Base-by-base conservation (phyloP, 2,329 filamentous ascomycete genomes). In the Penicillium frequentans region DNA sequence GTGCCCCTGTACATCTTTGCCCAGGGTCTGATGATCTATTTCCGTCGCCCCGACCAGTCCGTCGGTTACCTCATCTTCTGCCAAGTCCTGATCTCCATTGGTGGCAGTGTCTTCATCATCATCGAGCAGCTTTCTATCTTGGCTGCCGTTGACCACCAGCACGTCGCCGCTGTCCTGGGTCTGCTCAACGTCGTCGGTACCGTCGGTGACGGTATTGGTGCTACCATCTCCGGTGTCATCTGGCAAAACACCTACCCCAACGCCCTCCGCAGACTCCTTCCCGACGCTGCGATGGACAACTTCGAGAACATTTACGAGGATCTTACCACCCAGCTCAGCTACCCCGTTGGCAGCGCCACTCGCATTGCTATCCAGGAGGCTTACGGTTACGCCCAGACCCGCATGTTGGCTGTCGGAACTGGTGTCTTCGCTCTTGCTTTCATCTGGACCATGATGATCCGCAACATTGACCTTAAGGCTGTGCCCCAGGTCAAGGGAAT, bases 321-420 rank as follows among this genome's bases (percentile, higher is more conserved):
- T 46, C 16, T 65, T 13, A 26, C 49, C 8, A 53, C 27, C 1
- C 63, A 65, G 44, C 35, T 61, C 26, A 58, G 27, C 27, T 65
- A 65, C 9, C 43, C 57, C 16, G 52, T 82, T 6, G 85, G 84
- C 1, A 80, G 72, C 8, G 73, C 77, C 0, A 80, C 78, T 23
- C 72, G 86, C 3, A 66, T 75, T 8, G 85, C 81, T 0, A 88
- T 90, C 58, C 81, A 85, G 51, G 70, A 75, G 11, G 84, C 87
- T 0, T 90, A 90, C 62, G 81, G 76, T 2, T 79, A 83, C 44
- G 76, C 81, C 0, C 82, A 84, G 70, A 73, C 74, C 6, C 73
- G 77, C 33, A 84, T 84, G 81, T 70, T 83, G 49, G 79, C 83
- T 46, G 78, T 79, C 0, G 82, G 81, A 43, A 69, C 75, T 27